Evolutionary conservation across 345 rosid species (phyloP).

Genomic region (Populus simonii): DNA sequence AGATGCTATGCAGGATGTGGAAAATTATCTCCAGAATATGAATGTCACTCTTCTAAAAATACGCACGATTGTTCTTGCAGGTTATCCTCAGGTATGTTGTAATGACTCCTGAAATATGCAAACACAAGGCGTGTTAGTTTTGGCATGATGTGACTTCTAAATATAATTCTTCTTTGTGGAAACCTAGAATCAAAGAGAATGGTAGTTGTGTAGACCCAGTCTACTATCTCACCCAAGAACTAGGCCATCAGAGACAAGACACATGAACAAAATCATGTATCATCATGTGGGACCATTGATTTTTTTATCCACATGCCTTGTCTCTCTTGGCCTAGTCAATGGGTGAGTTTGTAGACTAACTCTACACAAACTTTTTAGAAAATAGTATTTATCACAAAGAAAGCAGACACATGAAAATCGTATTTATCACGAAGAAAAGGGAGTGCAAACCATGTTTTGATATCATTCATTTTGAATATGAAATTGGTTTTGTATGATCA

Average conservation of each 20-base stretch:
- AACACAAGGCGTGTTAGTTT: neutral
- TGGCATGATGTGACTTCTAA: neutral
- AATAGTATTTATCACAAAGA: neutral
- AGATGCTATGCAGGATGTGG: constrained; percentile 88
- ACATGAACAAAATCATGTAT: neutral
- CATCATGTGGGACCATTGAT: neutral
- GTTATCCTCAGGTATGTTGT: constrained; percentile 86
- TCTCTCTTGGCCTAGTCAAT: neutral
- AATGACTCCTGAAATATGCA: neutral
- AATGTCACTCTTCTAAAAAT: constrained; percentile 76
- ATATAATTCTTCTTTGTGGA: neutral
- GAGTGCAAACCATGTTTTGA: neutral
- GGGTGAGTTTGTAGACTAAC: neutral
- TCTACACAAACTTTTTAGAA: neutral
- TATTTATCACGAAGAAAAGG: neutral
- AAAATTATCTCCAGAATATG: constrained; percentile 75
- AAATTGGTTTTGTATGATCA: neutral
- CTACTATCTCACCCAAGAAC: neutral
- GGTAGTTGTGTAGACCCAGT: neutral
- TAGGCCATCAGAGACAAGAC: neutral
- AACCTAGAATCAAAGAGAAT: neutral
- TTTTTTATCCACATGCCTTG: neutral
- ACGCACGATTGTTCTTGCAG: constrained; percentile 73
- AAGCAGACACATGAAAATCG: neutral
- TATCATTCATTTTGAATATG: neutral